Base-by-base conservation (phyloP, 176 grass and related monocot genomes). In the Cocos nucifera region DNA sequence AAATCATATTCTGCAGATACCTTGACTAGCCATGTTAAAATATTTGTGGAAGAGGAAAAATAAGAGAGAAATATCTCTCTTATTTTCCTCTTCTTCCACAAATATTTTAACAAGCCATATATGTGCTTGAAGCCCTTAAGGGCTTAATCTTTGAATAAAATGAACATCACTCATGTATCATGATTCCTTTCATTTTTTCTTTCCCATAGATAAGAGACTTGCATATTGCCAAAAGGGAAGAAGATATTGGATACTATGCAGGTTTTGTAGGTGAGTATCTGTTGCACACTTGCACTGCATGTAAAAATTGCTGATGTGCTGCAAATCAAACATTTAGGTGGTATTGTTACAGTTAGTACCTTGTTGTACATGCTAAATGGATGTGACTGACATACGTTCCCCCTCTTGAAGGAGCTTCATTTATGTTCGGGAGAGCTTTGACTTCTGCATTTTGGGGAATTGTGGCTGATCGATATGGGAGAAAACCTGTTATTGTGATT, bases 231-330 rank as follows among this genome's bases (percentile, higher is more conserved):
- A 81, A 89, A 50, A 27, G 70, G 73, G 86, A 89, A 76, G 74
- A 79, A 69, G 86, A 89, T 29, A 89, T 89, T 69, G 86, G 86
- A 54, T 85, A 79, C 54, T 89, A 85, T 61, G 86, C 86, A 32
- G 86, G 86, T 56, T 89, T 89, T 79, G 78, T 89, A 7, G 86
- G 86, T 85, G 30, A 82, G 77, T 25, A 28, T 5, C 22, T 15
- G 21, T 67, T 65, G 35, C 35, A 12, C 35, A 44, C 35, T 44
- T 44, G 35, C 35, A 44, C 35, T 44, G 9, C 9, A 44, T 44
- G 35, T 44, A 12, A 44, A 44, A 44, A 44, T 44, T 14, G 12
- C 35, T 44, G 35, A 12, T 44, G 35, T 44, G 9, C 35, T 44
- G 9, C 35, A 14, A 44, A 44, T 44, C 10, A 44, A 44, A 12